Base-by-base conservation (phyloP, 805 yeast genomes). In the Cyberlindnera bimundalis region DNA sequence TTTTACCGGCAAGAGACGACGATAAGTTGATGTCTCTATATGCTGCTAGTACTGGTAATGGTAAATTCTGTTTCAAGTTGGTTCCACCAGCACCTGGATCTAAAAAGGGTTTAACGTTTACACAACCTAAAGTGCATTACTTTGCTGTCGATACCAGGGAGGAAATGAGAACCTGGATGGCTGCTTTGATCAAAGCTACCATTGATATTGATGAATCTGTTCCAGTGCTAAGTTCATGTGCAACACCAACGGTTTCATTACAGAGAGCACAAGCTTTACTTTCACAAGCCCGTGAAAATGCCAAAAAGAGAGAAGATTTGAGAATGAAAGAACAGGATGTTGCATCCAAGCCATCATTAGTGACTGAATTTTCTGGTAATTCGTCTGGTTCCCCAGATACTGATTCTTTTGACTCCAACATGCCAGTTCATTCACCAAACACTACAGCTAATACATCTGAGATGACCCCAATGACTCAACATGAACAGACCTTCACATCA, bases 1-100 rank as follows among this genome's bases (percentile, higher is more conserved):
- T 91, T 1, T 67, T 88, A 19, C 95, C 96, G 1, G 81, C 86
- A 0, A 72, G 70, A 43, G 90, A 83, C 43, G 95, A 87, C 52
- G 97, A 90, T 64, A 86, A 84, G 59, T 71, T 85, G 40, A 80
- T 87, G 28, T 86, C 96, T 0, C 65, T 91, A 34, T 86, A 86
- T 61, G 97, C 98, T 1, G 93, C 96, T 0, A 81, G 91, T 24
- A 84, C 96, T 3, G 96, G 97, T 8, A 82, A 85, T 32, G 98
- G 98, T n/a, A 73, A 95, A 29, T 86, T 79, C 59, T 88, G 96
- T 56, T 91, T 93, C 70, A 90, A 90, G 62, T 61, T 93, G 11
- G 78, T 90, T 4, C 99, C 99, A 9, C 99, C 99, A 0, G 96
- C 95, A 2, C 98, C 98, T 0, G 99, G 99, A 0, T 86, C 91